Evolutionary conservation across 495 filamentous ascomycete species (phyloP).

Genomic region (Cudoniella acicularis): DNA sequence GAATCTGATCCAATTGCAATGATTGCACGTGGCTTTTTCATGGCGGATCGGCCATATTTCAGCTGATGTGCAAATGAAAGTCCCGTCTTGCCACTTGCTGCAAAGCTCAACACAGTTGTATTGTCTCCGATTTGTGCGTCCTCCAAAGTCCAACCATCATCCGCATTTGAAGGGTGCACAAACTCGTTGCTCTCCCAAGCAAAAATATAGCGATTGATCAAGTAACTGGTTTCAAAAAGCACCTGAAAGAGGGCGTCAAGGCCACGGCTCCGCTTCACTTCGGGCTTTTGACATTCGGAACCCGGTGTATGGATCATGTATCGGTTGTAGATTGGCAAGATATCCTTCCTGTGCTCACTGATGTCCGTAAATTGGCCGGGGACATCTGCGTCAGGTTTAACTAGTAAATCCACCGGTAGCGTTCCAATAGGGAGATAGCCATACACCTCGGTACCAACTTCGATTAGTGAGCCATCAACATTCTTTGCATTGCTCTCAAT

Average conservation of each 20-base stretch:
- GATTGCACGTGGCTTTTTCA: slow-evolving; percentile 25
- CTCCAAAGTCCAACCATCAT: slow-evolving; percentile 34
- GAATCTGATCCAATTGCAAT: slow-evolving; percentile 34
- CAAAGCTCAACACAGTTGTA: slow-evolving; percentile 37
- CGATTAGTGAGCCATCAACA: slow-evolving; percentile 9
- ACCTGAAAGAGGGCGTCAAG: slow-evolving; percentile 40
- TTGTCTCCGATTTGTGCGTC: slow-evolving; percentile 40
- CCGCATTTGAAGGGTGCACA: slow-evolving; percentile 34
- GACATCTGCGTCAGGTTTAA: slow-evolving; percentile 9
- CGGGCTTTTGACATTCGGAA: slow-evolving; percentile 1
- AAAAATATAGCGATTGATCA: slow-evolving; percentile 47
- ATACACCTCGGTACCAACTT: slow-evolving; percentile 31
- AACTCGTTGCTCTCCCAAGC: slow-evolving; percentile 26
- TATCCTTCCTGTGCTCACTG: slow-evolving; percentile 37
- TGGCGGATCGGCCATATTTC: slow-evolving; percentile 20
- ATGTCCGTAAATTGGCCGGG: slow-evolving; percentile 38
- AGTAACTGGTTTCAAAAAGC: slow-evolving; percentile 43
- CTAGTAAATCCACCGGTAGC: slow-evolving; percentile 28
- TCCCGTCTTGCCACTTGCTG: slow-evolving; percentile 48
- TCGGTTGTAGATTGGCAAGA: slow-evolving; percentile 52
- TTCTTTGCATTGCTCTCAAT: slow-evolving; percentile 39
- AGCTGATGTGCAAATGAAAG: slow-evolving; percentile 38
- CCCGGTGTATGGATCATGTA: slow-evolving; percentile 33
- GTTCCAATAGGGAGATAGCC: slow-evolving; percentile 42
- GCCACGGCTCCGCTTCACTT: slow-evolving; percentile 25